Evolutionary conservation across 2,329 filamentous ascomycete genomes (phyloP).

Genomic region (Penicillium sp.): DNA sequence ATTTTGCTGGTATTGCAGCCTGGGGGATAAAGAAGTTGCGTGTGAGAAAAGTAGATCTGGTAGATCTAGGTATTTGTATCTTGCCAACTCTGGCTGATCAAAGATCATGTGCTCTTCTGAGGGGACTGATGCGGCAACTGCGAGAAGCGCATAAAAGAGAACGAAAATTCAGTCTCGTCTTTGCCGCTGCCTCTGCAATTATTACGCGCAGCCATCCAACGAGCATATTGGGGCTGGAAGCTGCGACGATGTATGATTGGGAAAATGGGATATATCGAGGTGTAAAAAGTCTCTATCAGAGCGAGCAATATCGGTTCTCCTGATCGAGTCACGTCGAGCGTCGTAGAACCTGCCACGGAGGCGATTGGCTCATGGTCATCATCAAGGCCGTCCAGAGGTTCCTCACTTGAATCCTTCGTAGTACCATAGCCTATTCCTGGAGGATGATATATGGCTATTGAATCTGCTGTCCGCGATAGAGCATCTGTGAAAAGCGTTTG

Average conservation of each 20-base stretch:
- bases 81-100: neutral
- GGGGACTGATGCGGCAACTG: slow-evolving; percentile 5
- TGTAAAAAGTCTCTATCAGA: slow-evolving; percentile 5
- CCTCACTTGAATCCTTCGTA: neutral
- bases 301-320: neutral
- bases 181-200: neutral
- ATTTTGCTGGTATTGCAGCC: neutral
- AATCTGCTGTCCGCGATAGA: neutral
- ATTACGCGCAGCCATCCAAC: neutral
- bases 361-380: neutral
- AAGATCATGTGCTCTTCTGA: slow-evolving; percentile 3
- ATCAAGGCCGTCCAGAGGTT: neutral
- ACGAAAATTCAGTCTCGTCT: slow-evolving; percentile 1
- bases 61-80: neutral
- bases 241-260: slow-evolving; percentile 1
- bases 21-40: neutral
- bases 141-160: slow-evolving; percentile 9
- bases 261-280: slow-evolving; percentile 8
- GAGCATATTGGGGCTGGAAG: slow-evolving; percentile 3
- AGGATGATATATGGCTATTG: neutral
- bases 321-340: neutral
- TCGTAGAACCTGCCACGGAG: neutral
- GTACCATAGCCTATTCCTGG: neutral
- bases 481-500: neutral
- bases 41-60: slow-evolving; percentile 1